Base-by-base conservation (phyloP, 768 basidiomycete species). In the Rhodosporidiobolus sp. region DNA sequence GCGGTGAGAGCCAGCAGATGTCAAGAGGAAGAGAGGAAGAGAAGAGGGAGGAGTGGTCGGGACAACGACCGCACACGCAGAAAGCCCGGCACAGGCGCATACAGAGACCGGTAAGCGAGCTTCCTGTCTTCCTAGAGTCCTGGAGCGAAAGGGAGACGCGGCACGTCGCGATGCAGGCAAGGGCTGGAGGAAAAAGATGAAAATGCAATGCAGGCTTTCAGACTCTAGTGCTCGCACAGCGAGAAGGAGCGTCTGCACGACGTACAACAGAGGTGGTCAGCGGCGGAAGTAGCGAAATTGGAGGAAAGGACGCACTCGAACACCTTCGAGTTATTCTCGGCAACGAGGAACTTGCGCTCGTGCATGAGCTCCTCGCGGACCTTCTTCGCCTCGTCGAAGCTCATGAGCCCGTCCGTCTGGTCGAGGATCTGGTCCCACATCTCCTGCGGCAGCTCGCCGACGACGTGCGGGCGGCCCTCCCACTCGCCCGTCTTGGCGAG, bases 141-240 rank as follows among this genome's bases (percentile, higher is more conserved):
- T n/a, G n/a, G n/a, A n/a, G n/a, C n/a, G n/a, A n/a, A n/a, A n/a
- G n/a, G n/a, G n/a, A n/a, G n/a, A n/a, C n/a, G n/a, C n/a, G n/a
- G n/a, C n/a, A n/a, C n/a, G n/a, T n/a, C n/a, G n/a, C n/a, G n/a
- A n/a, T n/a, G n/a, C n/a, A n/a, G n/a, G n/a, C n/a, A n/a, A n/a
- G n/a, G n/a, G n/a, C n/a, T n/a, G n/a, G n/a, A n/a, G n/a, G n/a
- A n/a, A n/a, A n/a, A n/a, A n/a, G n/a, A n/a, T n/a, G n/a, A n/a
- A n/a, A n/a, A n/a, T n/a, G n/a, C n/a, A n/a, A n/a, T n/a, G n/a
- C n/a, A n/a, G n/a, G n/a, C n/a, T n/a, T n/a, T n/a, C n/a, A n/a
- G n/a, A n/a, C n/a, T n/a, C 49, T 35, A 65, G 28, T 65, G 63
- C 63, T 65, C 64, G 46, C 64, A 65, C 43, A 65, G 55, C 16